Conservation (phyloP, 73 alveolate species). For the Paramecium sonneborni region DNA sequence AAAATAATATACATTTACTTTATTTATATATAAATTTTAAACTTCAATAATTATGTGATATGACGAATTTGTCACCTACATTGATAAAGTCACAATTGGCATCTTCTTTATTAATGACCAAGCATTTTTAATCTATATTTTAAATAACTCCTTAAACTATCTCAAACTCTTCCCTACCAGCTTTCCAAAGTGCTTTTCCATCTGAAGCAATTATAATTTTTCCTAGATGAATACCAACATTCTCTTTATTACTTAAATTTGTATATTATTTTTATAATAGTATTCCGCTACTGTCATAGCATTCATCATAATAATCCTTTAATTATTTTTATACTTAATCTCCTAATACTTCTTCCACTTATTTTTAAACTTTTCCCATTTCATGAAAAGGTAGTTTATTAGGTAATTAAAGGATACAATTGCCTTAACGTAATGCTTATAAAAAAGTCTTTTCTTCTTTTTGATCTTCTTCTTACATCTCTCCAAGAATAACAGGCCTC, state of each 20-base stretch:
- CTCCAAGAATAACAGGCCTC: neutral
- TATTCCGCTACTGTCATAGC: neutral
- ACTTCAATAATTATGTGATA: neutral
- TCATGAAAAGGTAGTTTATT: neutral
- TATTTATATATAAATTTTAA: no score
- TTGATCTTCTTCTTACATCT: neutral
- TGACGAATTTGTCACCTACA: neutral
- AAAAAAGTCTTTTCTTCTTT: neutral
- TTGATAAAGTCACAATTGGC: neutral
- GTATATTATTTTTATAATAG: neutral
- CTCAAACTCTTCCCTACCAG: neutral
- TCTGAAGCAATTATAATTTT: neutral
- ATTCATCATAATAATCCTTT: neutral
- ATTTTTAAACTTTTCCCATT: neutral
- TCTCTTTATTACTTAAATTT: neutral
- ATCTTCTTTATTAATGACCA: neutral
- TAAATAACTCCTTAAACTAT: neutral
- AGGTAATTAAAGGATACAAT: neutral
- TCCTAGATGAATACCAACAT: neutral
- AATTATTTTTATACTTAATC: neutral
- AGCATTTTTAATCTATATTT: neutral
- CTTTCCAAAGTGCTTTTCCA: neutral
- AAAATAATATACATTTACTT: no score
- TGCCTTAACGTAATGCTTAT: neutral
- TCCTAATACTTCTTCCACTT: neutral